Evolutionary conservation across 164 flowering plant genomes (phyloP).

Genomic region (Sextonia rubra): DNA sequence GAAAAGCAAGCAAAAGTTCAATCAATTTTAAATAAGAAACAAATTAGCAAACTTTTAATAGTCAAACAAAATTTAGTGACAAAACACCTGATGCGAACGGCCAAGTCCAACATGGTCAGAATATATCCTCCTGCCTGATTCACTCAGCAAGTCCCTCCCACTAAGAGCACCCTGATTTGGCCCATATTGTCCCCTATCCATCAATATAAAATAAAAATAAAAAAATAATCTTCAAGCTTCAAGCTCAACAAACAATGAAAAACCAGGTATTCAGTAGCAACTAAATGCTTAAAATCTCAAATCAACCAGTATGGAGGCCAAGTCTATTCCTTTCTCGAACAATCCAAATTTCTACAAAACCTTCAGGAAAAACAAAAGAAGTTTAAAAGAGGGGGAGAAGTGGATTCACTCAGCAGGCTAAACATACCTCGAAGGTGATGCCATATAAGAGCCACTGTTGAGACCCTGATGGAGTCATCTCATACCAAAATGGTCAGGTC

Average conservation of each 20-base stretch:
- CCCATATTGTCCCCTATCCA: constrained; percentile 1
- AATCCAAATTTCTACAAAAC: neutral
- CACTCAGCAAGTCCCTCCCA: constrained; percentile 4
- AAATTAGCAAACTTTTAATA: neutral
- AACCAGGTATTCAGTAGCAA: neutral
- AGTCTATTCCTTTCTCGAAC: neutral
- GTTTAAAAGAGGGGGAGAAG: no score
- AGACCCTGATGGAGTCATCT: neutral
- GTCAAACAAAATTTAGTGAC: neutral
- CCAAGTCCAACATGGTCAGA: neutral
- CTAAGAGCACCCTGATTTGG: neutral
- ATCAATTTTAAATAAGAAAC: neutral
- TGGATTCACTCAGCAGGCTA: neutral
- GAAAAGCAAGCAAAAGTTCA: neutral
- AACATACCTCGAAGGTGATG: neutral
- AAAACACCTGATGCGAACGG: constrained; percentile 3
- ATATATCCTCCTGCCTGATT: constrained; percentile 1
- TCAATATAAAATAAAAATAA: neutral
- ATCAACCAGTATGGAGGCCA: neutral
- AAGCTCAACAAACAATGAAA: neutral
- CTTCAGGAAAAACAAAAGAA: no score
- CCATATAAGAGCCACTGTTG: neutral
- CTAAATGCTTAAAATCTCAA: neutral
- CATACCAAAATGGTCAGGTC: neutral
- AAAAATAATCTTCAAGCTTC: neutral